Evolutionary conservation across 129 eudicot species (phyloP).

Genomic region (Flaveria brownii): DNA sequence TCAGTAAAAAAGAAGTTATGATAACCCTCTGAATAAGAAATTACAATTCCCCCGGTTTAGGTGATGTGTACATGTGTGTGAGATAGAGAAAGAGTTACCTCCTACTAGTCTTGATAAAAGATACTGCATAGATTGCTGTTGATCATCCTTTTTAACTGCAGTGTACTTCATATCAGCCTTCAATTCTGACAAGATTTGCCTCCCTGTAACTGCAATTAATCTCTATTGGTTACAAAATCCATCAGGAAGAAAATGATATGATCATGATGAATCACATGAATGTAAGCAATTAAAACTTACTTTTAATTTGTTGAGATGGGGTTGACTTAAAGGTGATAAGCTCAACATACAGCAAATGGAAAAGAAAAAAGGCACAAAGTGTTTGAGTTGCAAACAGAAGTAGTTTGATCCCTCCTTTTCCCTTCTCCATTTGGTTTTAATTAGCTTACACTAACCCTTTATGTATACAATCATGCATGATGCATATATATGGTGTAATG

Average conservation of each 20-base stretch:
- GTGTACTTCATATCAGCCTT: slow-evolving; percentile 21
- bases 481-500: slow-evolving; percentile 18
- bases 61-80: not conserved
- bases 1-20: too few relatives aligned
- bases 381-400: slow-evolving; percentile 36
- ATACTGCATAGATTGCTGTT: slow-evolving; percentile 30
- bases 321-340: slow-evolving; percentile 18
- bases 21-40: too few relatives aligned
- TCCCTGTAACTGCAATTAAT: slow-evolving; percentile 31
- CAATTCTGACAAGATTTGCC: slow-evolving; percentile 40
- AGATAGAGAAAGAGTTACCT: slow-evolving; percentile 30
- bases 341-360: slow-evolving; percentile 32
- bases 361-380: slow-evolving; percentile 33
- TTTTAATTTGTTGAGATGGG: slow-evolving; percentile 35
- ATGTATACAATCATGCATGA: slow-evolving; percentile 17
- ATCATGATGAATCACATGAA: not conserved
- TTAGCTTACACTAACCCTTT: not conserved
- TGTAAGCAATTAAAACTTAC: slow-evolving; percentile 16
- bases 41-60: too few relatives aligned
- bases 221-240: not conserved
- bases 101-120: slow-evolving; percentile 40
- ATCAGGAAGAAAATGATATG: not conserved
- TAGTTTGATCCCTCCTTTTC: slow-evolving; percentile 21
- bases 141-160: slow-evolving; percentile 32
- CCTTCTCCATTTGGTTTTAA: slow-evolving; percentile 34